These are phyloP conservation scores for Medicago lupulina DNA, from an alignment of 306 rosid species.

Conservation along the genomic window DNA sequence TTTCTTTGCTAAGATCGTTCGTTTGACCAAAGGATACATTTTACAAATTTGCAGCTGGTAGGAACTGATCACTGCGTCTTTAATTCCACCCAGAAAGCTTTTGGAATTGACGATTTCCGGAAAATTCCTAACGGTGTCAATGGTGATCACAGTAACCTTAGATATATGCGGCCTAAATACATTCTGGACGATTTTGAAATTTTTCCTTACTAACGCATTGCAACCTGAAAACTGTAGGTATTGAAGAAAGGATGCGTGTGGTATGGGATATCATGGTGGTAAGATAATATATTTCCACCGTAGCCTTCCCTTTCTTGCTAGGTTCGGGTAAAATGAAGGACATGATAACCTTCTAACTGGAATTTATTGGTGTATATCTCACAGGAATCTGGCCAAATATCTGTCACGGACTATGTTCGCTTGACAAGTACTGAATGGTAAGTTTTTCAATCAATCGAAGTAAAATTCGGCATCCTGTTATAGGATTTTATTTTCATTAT, in stretches of 20 bases:
- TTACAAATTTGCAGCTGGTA: constrained; percentile 73
- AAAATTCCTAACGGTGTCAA: constrained; percentile 94
- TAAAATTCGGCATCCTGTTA: constrained; percentile 15
- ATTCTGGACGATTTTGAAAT: constrained; percentile 39
- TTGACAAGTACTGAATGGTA: constrained; percentile 93
- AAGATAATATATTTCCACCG: constrained; percentile 47
- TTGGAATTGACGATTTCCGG: constrained; percentile 88
- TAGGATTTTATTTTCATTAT: neutral
- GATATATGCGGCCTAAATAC: constrained; percentile 20
- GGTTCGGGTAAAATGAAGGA: constrained; percentile 27
- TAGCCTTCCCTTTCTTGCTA: constrained; percentile 12
- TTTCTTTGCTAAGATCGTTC: constrained; percentile 18
- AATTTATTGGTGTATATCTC: constrained; percentile 31
- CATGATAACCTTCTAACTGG: constrained; percentile 32
- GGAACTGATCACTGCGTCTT: constrained; percentile 91
- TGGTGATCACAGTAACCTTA: constrained; percentile 61
- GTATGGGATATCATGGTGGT: constrained; percentile 98
- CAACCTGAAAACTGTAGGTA: constrained; percentile 60
- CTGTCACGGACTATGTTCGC: constrained; percentile 82
- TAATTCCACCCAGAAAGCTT: constrained; percentile 86
- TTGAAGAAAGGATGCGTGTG: constrained; percentile 96
- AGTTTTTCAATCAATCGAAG: constrained; percentile 33
- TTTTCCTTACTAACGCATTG: constrained; percentile 29
- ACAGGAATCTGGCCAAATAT: constrained; percentile 93
- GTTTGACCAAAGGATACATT: constrained; percentile 36